Conservation (phyloP, 2,329 filamentous ascomycete species). For the Alternaria arbusti region DNA sequence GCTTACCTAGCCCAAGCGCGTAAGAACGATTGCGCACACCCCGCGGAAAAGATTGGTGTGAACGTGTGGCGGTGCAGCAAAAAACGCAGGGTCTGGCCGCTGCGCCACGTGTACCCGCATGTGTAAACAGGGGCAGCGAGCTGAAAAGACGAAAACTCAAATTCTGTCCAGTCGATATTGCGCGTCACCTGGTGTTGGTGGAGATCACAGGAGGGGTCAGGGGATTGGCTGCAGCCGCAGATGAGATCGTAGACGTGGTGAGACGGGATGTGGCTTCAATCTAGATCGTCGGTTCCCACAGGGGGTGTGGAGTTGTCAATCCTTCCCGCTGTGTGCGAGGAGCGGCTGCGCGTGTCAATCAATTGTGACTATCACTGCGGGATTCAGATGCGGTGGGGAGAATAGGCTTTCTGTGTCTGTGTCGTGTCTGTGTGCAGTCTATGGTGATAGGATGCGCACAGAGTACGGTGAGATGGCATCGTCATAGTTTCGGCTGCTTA, state of each 20-base stretch:
- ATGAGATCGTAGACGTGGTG: constrained; percentile 5
- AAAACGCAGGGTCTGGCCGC: background rate
- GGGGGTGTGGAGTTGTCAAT: constrained; percentile 6
- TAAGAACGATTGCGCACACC: background rate
- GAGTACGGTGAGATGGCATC: background rate
- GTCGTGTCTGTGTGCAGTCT: background rate
- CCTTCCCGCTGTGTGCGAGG: constrained; percentile 1
- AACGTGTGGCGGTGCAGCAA: constrained; percentile 6
- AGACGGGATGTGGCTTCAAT: constrained; percentile 19
- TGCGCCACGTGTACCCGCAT: constrained; percentile 18
- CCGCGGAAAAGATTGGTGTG: background rate
- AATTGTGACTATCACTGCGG: background rate
- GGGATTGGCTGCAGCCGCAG: constrained; percentile 14
- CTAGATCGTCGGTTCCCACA: constrained; percentile 18
- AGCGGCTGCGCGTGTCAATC: constrained; percentile 9
- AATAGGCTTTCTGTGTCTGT: background rate
- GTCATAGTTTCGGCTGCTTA: background rate
- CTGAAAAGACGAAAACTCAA: constrained; percentile 19
- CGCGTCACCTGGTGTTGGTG: constrained; percentile 8
- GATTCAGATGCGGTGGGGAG: background rate
- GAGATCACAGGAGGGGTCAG: constrained; percentile 5
- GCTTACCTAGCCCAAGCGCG: background rate
- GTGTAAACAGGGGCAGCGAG: constrained; percentile 21
- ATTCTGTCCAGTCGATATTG: background rate
- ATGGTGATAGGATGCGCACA: background rate